phyloP scores from a whole-genome alignment of 2,329 filamentous ascomycete genomes.

The Sporothrix variecibatus region DNA sequence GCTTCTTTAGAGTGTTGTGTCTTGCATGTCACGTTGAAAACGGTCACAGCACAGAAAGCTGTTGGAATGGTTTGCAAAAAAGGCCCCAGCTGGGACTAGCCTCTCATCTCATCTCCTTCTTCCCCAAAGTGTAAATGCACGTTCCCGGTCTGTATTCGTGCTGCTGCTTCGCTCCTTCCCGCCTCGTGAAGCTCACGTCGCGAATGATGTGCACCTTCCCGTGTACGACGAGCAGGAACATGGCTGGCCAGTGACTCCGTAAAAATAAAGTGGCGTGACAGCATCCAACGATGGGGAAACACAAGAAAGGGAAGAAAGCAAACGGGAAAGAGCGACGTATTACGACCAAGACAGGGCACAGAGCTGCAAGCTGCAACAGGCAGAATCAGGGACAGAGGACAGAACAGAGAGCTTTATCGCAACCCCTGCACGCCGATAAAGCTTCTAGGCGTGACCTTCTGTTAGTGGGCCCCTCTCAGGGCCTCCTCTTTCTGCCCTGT shows the following conservation, averaged over 20 bases:
- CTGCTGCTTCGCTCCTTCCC: neutral
- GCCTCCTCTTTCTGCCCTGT: neutral
- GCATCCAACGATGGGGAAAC: neutral
- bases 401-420: conserved; percentile 15
- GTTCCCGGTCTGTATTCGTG: neutral
- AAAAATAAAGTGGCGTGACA: neutral
- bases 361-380: neutral
- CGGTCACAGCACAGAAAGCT: neutral
- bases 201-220: neutral
- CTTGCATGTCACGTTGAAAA: neutral
- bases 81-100: neutral
- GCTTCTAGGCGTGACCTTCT: neutral
- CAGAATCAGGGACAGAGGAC: neutral
- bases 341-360: neutral
- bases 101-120: neutral
- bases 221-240: neutral
- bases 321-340: neutral
- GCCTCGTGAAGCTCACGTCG: neutral
- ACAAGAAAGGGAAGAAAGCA: neutral
- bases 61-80: neutral
- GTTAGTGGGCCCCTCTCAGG: neutral
- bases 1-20: neutral
- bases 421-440: conserved; percentile 9
- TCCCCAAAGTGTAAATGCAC: neutral
- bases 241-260: neutral